Evolutionary conservation across 2,329 filamentous ascomycete species (phyloP).

Genomic region (Hawksworthiomyces lignivorus): DNA sequence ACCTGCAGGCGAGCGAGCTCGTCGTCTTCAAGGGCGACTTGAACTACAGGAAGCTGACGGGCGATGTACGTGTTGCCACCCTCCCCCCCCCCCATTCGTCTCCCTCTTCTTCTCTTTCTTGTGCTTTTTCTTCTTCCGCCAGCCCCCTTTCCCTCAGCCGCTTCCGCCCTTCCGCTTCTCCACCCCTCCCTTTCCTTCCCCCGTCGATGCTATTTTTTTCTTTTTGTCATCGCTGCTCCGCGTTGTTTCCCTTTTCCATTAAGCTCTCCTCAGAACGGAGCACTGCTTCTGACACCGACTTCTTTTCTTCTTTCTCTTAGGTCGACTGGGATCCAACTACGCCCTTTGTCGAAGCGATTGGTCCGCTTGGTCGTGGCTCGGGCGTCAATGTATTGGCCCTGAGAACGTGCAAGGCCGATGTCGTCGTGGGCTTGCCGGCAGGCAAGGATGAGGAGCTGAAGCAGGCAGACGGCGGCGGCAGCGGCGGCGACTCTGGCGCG

Average conservation of each 20-base stretch:
- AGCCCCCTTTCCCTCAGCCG: too few relatives aligned
- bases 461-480: constrained; percentile 57
- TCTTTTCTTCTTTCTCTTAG: constrained; percentile 31
- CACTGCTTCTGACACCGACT: too few relatives aligned
- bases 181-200: too few relatives aligned
- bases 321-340: constrained; percentile 80
- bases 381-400: constrained; percentile 80
- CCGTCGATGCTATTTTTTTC: not conserved
- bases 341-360: constrained; percentile 75
- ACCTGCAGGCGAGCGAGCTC: constrained; percentile 75
- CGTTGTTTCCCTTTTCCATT: too few relatives aligned
- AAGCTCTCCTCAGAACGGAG: too few relatives aligned
- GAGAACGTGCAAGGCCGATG: constrained; percentile 93
- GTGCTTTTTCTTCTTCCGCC: not conserved
- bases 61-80: constrained; percentile 56
- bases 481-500: constrained; percentile 61
- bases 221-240: too few relatives aligned
- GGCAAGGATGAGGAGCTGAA: constrained; percentile 76
- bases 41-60: constrained; percentile 90
- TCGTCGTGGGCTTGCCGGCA: constrained; percentile 76
- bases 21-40: constrained; percentile 96
- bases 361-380: constrained; percentile 72
- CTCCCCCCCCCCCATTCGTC: not conserved
- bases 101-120: not conserved
- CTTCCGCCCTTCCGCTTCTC: too few relatives aligned